Percentiles rank a stretch among this genome's conserved stretches.
phyloP scores from a whole-genome alignment of 495 filamentous ascomycete species.

The Corynascus novoguineensis region DNA sequence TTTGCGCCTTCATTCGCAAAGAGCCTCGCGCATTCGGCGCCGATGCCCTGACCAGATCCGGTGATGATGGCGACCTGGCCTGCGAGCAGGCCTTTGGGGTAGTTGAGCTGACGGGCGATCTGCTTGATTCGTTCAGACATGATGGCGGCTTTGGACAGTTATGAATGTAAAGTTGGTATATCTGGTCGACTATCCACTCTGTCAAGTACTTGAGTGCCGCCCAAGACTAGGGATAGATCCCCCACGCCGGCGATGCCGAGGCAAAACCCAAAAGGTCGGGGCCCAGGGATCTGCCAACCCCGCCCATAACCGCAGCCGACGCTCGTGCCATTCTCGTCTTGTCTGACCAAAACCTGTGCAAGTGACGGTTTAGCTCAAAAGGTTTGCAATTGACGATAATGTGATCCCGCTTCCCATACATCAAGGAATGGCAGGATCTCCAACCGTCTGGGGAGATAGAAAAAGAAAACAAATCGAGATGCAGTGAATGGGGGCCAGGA shows the following conservation, averaged over 20 bases:
- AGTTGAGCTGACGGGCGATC: conserved; percentile 71
- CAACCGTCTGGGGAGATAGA: too few species aligned
- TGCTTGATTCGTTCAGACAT: conserved; percentile 59
- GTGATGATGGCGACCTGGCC: conserved; percentile 85
- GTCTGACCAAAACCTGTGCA: too few species aligned
- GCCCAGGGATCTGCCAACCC: background rate
- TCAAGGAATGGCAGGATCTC: too few species aligned
- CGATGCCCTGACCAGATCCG: conserved; percentile 83
- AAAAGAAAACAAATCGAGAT: too few species aligned
- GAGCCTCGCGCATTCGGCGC: conserved; percentile 70
- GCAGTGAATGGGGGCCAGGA: too few species aligned
- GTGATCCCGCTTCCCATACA: too few species aligned
- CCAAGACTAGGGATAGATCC: background rate
- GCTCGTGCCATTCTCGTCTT: too few species aligned
- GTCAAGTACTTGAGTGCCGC: too few species aligned
- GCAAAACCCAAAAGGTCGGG: background rate
- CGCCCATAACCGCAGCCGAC: too few species aligned
- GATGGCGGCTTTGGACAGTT: background rate
- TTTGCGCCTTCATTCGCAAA: conserved; percentile 85
- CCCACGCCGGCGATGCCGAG: conserved; percentile 4
- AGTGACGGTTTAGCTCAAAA: too few species aligned
- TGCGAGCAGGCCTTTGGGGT: conserved; percentile 67
- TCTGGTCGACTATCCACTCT: too few species aligned
- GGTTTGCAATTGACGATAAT: too few species aligned
- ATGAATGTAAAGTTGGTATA: background rate